These are phyloP conservation scores for Suillus variegatus DNA, from an alignment of 768 basidiomycete species.

Conservation along the genomic window DNA sequence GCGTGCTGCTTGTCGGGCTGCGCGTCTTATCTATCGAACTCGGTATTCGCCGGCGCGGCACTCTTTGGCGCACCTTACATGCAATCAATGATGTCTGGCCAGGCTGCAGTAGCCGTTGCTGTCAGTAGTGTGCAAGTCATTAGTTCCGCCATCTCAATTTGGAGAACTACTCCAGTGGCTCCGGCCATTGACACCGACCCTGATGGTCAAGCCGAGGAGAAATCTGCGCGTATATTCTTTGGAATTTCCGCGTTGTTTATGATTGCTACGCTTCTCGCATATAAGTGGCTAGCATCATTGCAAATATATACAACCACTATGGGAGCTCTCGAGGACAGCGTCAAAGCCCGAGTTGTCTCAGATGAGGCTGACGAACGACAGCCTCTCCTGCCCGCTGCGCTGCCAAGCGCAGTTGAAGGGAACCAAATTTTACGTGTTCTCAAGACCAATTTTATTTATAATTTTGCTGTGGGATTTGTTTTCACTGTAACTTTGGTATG, in stretches of 20 bases:
- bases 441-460: constrained; percentile 65
- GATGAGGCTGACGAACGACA: constrained; percentile 34
- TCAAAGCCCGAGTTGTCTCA: constrained; percentile 22
- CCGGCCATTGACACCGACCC: constrained; percentile 21
- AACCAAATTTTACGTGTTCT: constrained; percentile 53
- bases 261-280: constrained; percentile 50
- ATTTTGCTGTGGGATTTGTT: constrained; percentile 73
- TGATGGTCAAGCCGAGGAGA: constrained; percentile 57
- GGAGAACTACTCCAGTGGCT: constrained; percentile 37
- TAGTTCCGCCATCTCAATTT: constrained; percentile 60
- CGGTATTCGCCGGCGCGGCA: constrained; percentile 79
- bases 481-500: constrained; percentile 81
- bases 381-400: constrained; percentile 36
- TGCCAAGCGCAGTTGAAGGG: constrained; percentile 22
- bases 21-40: constrained; percentile 76
- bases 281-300: constrained; percentile 57
- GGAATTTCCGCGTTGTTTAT: constrained; percentile 68
- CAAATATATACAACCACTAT: constrained; percentile 60
- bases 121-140: constrained; percentile 77
- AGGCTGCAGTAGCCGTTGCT: constrained; percentile 82
- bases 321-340: constrained; percentile 43
- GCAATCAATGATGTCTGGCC: constrained; percentile 79
- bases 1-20: constrained; percentile 58
- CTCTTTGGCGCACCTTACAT: constrained; percentile 74
- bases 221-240: constrained; percentile 77